Evolutionary conservation across 306 rosid species (phyloP), one percentile per base, ranked within the genome.

Genomic region (Malus asiatica): DNA sequence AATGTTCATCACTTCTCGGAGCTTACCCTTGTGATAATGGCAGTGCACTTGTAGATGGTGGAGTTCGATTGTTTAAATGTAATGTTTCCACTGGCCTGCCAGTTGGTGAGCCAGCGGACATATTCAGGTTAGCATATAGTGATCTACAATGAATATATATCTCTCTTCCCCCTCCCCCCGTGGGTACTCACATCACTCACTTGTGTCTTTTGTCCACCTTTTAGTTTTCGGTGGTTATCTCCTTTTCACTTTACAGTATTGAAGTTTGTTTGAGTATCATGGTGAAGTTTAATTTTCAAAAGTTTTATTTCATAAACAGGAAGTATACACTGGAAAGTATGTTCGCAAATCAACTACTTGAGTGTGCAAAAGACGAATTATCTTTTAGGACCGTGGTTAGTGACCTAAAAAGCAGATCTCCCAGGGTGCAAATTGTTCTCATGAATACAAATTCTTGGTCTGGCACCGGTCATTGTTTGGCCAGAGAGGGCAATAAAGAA

Each of bases 11-110:
- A 74, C 84, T 88, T 68, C 89, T 95, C 76, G 99, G 97, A 85
- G 97, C 96, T 77, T 95, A 88, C 85, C 97, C 97, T 66, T 85
- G 87, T 73, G 76, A 75, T 77, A 82, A 89, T 75, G 88, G 84
- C 7, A 23, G 8, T 77, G 79, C 79, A 53, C 96, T 89, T 79
- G 86, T 85, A 74, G 99, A 95, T 74, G 87, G 93, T 72, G 99
- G 99, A 79, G 89, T 92, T 72, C 88, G 97, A 66, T 63, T 90
- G 53, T 92, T 89, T 86, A 95, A 95, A 77, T 95, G 97, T 82
- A 81, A 86, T 77, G 77, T 92, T 79, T 89, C 93, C 71, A 89
- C 97, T 57, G 61, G 90, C 71, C 62, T 79, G 69, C 87, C 90
- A 42, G 84, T 77, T 68, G 82, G 83, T 10, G 95, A 83, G 65